Base-by-base conservation (phyloP, 2,329 filamentous ascomycete species). In the Neopestalotiopsis sp. region DNA sequence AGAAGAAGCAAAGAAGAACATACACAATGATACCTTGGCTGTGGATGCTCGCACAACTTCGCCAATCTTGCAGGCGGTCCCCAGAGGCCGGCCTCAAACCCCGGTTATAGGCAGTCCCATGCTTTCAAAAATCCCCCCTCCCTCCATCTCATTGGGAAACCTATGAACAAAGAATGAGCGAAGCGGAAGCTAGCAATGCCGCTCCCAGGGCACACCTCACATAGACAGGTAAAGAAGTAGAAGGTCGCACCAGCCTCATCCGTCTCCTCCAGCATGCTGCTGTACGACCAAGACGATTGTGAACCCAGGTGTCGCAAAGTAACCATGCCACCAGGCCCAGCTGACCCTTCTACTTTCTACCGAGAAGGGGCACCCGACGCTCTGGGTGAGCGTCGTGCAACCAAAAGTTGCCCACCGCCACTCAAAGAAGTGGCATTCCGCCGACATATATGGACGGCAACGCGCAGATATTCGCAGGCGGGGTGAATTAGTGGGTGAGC, bases 61-160 rank as follows among this genome's bases (percentile, higher is more conserved):
- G 79, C 79, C 74, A 80, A 81, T 72, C 67, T 69, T 70, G 74
- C 67, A 67, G 67, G 32, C 56, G 65, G 67, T 67, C 67, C 65
- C 30, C 20, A 34, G 40, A 24, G 30, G 17, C 28, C 28, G 45
- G 45, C 45, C 32, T 14, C 30, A 3, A 17, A 13, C 45, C 45
- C 45, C 45, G n/a, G 45, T 53, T 7, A 5, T n/a, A 53, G 45
- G 45, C 45, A n/a, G 45, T 17, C 45, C 17, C 17, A 17, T 45
- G 24, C 24, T 24, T 24, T 24, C 24, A 24, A 24, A 24, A 6
- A 38, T 38, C 1, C 10, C 34, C 34, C 34, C 34, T 38, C 34
- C 34, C 45, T 53, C 45, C 45, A 53, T 7, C 45, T 53, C 4
- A n/a, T n/a, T 53, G 45, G 24, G 45, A 53, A 53, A n/a, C 45